These are phyloP conservation scores for Penicillium ochrochloron DNA, from an alignment of 495 filamentous ascomycete genomes.

Conservation along the genomic window DNA sequence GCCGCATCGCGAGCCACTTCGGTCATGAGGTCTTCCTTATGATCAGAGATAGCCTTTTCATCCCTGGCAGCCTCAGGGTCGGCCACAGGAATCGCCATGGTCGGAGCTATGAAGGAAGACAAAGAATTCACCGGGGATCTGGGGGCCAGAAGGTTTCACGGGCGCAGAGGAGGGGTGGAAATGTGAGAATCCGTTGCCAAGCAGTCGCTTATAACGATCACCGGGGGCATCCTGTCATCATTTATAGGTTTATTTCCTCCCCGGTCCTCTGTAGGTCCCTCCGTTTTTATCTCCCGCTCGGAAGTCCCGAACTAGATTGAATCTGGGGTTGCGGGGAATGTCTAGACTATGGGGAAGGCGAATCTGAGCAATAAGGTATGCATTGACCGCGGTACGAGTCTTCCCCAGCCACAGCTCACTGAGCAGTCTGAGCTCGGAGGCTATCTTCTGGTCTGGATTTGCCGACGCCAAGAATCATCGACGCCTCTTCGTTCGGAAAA, in stretches of 20 bases:
- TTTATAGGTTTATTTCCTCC: not conserved
- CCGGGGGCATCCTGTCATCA: not conserved
- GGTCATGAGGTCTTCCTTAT: conserved; percentile 29
- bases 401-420: no score
- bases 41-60: conserved; percentile 29
- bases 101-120: not conserved
- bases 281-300: not conserved
- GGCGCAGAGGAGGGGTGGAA: not conserved
- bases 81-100: conserved; percentile 17
- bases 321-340: conserved; percentile 21
- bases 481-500: not conserved
- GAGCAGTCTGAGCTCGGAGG: no score
- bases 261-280: not conserved
- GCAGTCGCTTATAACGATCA: not conserved
- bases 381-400: no score
- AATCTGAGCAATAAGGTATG: not conserved
- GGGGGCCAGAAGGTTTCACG: not conserved
- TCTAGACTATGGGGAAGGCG: not conserved
- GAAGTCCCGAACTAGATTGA: not conserved
- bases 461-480: conserved; percentile 16
- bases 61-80: conserved; percentile 24
- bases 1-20: conserved; percentile 50
- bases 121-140: not conserved
- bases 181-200: not conserved
- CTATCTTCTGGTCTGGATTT: conserved; percentile 2